Conservation (phyloP, 495 filamentous ascomycete species). For the Extremus antarcticus region DNA sequence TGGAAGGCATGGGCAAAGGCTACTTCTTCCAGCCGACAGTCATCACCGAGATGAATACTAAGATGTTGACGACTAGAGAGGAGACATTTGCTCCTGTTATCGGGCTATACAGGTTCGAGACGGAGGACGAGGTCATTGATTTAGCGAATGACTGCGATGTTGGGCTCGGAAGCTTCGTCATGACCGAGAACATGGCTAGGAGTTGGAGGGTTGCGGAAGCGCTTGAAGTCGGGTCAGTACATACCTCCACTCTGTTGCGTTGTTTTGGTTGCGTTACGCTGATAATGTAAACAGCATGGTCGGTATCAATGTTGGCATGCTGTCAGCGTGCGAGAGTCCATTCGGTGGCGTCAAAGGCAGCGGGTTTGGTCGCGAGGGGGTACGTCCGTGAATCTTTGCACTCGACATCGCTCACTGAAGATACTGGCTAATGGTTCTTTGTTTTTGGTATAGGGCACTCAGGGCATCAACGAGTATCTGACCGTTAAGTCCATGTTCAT, state of each 20-base stretch:
- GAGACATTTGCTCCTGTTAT: slow-evolving; percentile 87
- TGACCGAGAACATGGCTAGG: slow-evolving; percentile 14
- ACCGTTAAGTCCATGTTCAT: too few species aligned
- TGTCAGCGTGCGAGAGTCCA: slow-evolving; percentile 16
- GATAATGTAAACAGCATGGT: slow-evolving; percentile 11
- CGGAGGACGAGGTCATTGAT: slow-evolving; percentile 71
- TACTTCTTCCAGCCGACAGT: slow-evolving; percentile 82
- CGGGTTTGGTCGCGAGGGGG: slow-evolving; percentile 21
- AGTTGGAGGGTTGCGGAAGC: slow-evolving; percentile 13
- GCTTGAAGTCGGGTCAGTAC: slow-evolving; percentile 9
- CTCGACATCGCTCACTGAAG: slow-evolving; percentile 27
- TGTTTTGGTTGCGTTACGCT: background rate
- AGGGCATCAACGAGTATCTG: too few species aligned
- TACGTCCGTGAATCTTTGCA: slow-evolving; percentile 25
- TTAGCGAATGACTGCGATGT: slow-evolving; percentile 32
- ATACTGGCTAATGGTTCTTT: too few species aligned
- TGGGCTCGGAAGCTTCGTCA: slow-evolving; percentile 21
- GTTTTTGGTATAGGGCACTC: too few species aligned
- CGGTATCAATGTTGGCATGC: slow-evolving; percentile 14
- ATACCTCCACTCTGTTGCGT: slow-evolving; percentile 52
- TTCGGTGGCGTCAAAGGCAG: slow-evolving; percentile 22
- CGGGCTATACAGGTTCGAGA: slow-evolving; percentile 70
- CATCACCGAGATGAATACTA: slow-evolving; percentile 64
- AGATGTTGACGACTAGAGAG: slow-evolving; percentile 67
- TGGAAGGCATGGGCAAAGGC: slow-evolving; percentile 19